These are phyloP conservation scores for Brassica carinata DNA, from an alignment of 345 rosid species.

Conservation along the genomic window DNA sequence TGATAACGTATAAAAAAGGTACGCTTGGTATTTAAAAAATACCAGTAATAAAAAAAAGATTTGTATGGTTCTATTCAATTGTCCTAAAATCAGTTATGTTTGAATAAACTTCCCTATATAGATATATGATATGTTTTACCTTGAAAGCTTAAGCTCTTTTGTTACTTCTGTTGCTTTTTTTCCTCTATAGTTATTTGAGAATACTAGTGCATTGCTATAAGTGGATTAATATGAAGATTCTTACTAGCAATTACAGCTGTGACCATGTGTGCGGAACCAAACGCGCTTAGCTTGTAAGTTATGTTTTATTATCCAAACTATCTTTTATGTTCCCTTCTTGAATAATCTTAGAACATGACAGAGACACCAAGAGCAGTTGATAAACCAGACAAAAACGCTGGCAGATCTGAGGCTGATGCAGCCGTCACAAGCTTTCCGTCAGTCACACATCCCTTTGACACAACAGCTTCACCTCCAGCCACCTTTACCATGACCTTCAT, in stretches of 20 bases:
- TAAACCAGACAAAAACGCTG: constrained; percentile 44
- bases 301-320: neutral
- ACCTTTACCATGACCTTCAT: constrained; percentile 53
- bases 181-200: too few species aligned
- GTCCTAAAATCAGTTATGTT: too few species aligned
- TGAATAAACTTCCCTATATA: too few species aligned
- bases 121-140: too few species aligned
- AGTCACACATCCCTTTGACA: constrained; percentile 41
- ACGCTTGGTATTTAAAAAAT: too few species aligned
- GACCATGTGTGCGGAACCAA: neutral
- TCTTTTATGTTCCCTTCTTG: neutral
- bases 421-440: constrained; percentile 56
- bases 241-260: neutral
- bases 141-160: too few species aligned
- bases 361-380: constrained; percentile 44
- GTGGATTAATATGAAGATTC: too few species aligned
- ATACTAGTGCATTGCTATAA: too few species aligned
- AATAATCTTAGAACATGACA: constrained; percentile 37
- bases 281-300: neutral
- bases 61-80: too few species aligned
- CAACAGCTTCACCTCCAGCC: constrained; percentile 48
- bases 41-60: too few species aligned
- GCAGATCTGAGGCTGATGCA: constrained; percentile 45
- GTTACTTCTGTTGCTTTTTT: too few species aligned
- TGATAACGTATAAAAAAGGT: too few species aligned